Base-by-base conservation (phyloP, 129 eudicot genomes). In the Heracleum sosnowskyi region DNA sequence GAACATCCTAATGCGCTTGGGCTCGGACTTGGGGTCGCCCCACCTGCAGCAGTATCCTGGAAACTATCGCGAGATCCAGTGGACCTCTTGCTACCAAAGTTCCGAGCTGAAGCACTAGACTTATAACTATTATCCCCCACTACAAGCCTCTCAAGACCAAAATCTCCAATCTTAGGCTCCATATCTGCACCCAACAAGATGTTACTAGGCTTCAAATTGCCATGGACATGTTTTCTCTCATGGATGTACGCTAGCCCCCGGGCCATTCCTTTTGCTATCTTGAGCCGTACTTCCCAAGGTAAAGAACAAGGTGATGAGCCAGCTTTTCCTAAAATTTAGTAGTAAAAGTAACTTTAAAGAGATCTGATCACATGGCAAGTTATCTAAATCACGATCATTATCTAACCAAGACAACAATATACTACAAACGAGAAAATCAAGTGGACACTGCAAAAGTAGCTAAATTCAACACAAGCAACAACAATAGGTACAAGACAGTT, bases 151-250 rank as follows among this genome's bases (percentile, higher is more conserved):
- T 92, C 97, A 18, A 96, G 90, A 77, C 99, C 97, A 26, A 96
- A 92, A 79, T 96, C 99, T 31, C 93, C 96, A 3, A 96, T 89
- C 77, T 89, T 92, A 72, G 99, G 97, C 87, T 96, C 99, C 97
- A 92, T 96, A 69, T 96, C 96, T 9, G 78, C 57, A 24, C 92
- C 95, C 82, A 96, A 66, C 13, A 96, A 79, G 62, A 96, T 89
- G 77, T 96, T 96, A 28, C 85, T 92, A 16, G 99, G 97, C 90
- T 96, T 96, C 11, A 96, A 77, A 79, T 96, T 92, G 4, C 97
- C 95, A 10, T 96, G 99, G 20, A 92, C 99, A 46, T 96, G 97
- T 75, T 96, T 96, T 77, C 87, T 92, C 53, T 96, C 99, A 47
- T 96, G 99, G 63, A 96, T 87, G 88, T 92, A 92, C 69, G 82